phyloP scores from a whole-genome alignment of 192 early-diverging fungal species.

The Lobosporangium transversale region DNA sequence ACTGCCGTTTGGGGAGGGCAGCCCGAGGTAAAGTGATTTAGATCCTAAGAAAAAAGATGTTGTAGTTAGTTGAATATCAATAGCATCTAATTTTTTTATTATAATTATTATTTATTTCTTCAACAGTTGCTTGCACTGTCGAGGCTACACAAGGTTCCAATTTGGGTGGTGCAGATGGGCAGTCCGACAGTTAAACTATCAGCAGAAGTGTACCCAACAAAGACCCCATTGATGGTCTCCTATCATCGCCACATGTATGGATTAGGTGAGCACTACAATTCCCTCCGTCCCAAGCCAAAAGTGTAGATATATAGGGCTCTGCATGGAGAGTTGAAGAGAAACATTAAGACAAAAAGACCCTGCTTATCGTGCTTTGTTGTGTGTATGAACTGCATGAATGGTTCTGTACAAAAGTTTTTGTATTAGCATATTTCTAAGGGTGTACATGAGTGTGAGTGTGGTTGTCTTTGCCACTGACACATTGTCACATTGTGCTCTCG shows the following conservation, averaged over 20 bases:
- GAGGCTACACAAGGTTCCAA: conserved; percentile 73
- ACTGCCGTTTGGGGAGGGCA: conserved; percentile 96
- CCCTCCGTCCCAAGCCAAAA: conserved; percentile 40
- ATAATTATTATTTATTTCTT: background rate
- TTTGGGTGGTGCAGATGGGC: conserved; percentile 89
- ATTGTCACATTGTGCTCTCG: no score
- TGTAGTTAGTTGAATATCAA: no score
- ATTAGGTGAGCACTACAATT: conserved; percentile 98
- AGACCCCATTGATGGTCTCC: conserved; percentile 75
- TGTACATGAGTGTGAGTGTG: no score
- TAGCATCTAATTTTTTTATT: background rate
- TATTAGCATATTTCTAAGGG: no score
- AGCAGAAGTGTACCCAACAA: conserved; percentile 70
- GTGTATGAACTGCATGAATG: no score
- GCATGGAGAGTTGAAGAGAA: no score
- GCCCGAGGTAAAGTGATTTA: conserved; percentile 69
- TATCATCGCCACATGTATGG: conserved; percentile 93
- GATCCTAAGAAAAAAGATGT: background rate
- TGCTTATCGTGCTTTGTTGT: no score
- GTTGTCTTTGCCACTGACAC: no score
- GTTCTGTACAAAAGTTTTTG: no score
- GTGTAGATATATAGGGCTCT: background rate
- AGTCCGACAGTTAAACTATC: conserved; percentile 82
- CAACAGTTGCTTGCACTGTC: conserved; percentile 83
- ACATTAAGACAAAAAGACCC: no score